A percentile compares a stretch with the other conserved stretches of the same genome.
Evolutionary conservation across 1,284 basidiomycete genomes (phyloP).

Genomic region (Vanrija humicola): DNA sequence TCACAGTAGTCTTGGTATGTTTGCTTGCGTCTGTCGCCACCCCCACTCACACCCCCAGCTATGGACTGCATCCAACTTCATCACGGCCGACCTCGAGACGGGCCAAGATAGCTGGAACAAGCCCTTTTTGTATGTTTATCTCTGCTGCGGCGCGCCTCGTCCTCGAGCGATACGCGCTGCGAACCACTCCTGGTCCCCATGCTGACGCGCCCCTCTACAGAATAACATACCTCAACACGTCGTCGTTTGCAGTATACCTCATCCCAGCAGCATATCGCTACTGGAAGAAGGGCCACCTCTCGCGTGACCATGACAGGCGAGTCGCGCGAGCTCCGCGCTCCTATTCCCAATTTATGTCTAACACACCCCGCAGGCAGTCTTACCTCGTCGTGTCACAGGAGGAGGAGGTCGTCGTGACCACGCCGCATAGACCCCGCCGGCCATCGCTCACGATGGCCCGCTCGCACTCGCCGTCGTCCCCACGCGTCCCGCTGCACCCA

Average conservation of each 20-base stretch:
- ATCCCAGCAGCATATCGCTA: conserved; percentile 55
- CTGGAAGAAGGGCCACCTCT: conserved; percentile 6
- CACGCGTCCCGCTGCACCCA: conserved; percentile 21
- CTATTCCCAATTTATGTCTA: no score
- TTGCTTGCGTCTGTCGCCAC: not conserved
- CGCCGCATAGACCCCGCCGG: no score
- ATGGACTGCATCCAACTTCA: conserved; percentile 46
- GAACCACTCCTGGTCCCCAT: not conserved
- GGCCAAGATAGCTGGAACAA: conserved; percentile 46
- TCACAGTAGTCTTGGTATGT: conserved; percentile 32
- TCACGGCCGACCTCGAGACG: conserved; percentile 42
- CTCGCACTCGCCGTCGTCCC: conserved; percentile 13
- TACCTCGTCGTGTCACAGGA: no score
- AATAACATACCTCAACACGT: conserved; percentile 50
- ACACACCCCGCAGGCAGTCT: no score
- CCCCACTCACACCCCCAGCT: conserved; percentile 20
- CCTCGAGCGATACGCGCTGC: not conserved
- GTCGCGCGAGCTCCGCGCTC: no score
- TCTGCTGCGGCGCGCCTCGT: not conserved
- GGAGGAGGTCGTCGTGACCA: not conserved
- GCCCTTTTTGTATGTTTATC: conserved; percentile 45
- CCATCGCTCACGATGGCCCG: conserved; percentile 10
- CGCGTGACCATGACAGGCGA: no score
- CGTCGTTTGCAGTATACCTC: conserved; percentile 84
- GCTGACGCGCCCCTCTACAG: conserved; percentile 15